Evolutionary conservation across 495 filamentous ascomycete species (phyloP).

Genomic region (Penicillium psychrofluorescens): DNA sequence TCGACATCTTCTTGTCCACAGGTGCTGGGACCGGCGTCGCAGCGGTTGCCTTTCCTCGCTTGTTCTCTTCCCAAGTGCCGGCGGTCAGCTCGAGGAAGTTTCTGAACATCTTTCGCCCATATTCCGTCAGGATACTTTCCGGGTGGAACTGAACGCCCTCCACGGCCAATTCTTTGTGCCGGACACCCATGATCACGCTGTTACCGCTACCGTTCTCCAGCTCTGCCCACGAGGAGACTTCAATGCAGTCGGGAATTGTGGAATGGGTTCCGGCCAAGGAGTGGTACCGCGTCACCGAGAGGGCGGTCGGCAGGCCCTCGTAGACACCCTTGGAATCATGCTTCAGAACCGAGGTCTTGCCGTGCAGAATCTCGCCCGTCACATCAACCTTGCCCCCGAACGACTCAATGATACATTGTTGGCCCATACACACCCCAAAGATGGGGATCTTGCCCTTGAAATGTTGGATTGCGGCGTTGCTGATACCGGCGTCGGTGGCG

Average conservation of each 20-base stretch:
- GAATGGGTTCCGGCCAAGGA: slow-evolving; percentile 90
- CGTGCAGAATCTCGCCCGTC: slow-evolving; percentile 93
- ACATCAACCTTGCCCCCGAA: slow-evolving; percentile 89
- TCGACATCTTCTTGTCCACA: slow-evolving; percentile 61
- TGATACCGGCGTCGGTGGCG: slow-evolving; percentile 81
- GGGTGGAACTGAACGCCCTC: slow-evolving; percentile 98
- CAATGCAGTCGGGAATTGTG: slow-evolving; percentile 78
- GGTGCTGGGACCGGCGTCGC: slow-evolving; percentile 7
- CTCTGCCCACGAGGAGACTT: slow-evolving; percentile 86
- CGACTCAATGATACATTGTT: slow-evolving; percentile 91
- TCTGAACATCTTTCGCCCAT: slow-evolving; percentile 80
- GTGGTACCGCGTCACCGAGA: slow-evolving; percentile 92
- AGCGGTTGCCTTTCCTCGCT: slow-evolving; percentile 28
- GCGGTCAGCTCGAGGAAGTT: slow-evolving; percentile 85
- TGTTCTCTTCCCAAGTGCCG: slow-evolving; percentile 84
- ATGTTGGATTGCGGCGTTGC: slow-evolving; percentile 79
- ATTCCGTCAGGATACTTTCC: slow-evolving; percentile 88
- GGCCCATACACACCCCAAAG: slow-evolving; percentile 97
- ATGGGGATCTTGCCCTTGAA: slow-evolving; percentile 96
- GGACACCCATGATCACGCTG: slow-evolving; percentile 89
- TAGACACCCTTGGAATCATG: slow-evolving; percentile 91
- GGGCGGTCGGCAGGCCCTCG: slow-evolving; percentile 61
- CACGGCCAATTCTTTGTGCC: slow-evolving; percentile 82
- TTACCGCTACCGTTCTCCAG: slow-evolving; percentile 50
- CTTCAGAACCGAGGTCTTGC: slow-evolving; percentile 84